Base-by-base conservation (phyloP, 2,329 filamentous ascomycete species). In the Exophiala sp. region DNA sequence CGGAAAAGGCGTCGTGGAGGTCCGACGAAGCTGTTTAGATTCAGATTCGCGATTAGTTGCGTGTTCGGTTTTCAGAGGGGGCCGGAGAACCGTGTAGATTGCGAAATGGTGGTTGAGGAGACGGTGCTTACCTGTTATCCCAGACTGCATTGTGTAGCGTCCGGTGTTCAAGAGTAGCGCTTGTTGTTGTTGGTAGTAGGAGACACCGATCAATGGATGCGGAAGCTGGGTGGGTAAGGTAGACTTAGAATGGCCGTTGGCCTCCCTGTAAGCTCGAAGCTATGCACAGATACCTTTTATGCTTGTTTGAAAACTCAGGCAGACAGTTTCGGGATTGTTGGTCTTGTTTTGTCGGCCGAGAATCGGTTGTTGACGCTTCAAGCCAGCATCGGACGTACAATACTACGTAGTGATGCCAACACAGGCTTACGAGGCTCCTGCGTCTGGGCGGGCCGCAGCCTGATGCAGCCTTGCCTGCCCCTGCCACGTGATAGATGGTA, bases 1-100 rank as follows among this genome's bases (percentile, higher is more conserved):
- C 53, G 43, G 62, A 64, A 62, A 75, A 75, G 29, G 72, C 72
- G 59, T 68, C 62, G 43, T 73, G 71, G 29, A 75, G 68, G 57
- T 73, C 70, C 43, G 66, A 50, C 39, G 73, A 73, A 56, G 70
- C 72, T 73, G 11, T 7, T 9, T n/a, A n/a, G n/a, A n/a, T n/a
- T n/a, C n/a, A n/a, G n/a, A n/a, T n/a, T n/a, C n/a, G n/a, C n/a
- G n/a, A n/a, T n/a, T n/a, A n/a, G n/a, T n/a, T n/a, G n/a, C n/a
- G n/a, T n/a, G n/a, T n/a, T n/a, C n/a, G n/a, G n/a, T n/a, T 7
- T 32, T 7, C 7, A 32, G 3, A 32, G 11, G 29, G 11, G 7
- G 29, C 19, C 39, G 39, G 23, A 7, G 22, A 48, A 49, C 24
- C 5, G n/a, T 7, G 8, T 7, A 7, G 29, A n/a, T n/a, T n/a